Evolutionary conservation across 805 yeast genomes (phyloP).

Genomic region (Hanseniaspora singularis): DNA sequence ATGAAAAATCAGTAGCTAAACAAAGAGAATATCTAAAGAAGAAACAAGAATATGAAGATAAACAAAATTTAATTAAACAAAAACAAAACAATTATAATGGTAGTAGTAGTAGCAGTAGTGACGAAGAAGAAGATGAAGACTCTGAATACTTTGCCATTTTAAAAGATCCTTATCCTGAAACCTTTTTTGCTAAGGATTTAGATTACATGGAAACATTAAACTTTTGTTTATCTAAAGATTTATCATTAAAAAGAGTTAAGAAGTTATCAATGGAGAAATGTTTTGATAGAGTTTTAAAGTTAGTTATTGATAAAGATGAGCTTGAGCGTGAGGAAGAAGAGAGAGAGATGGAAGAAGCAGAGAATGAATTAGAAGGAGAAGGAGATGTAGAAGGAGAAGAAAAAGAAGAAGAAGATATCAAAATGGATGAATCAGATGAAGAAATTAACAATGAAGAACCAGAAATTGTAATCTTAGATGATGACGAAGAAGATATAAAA

Average conservation of each 20-base stretch:
- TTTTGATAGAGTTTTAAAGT: conserved; percentile 46
- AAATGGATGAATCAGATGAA: conserved; percentile 22
- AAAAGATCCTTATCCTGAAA: conserved; percentile 29
- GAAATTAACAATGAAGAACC: conserved; percentile 30
- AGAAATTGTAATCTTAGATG: conserved; percentile 1
- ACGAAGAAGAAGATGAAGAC: conserved; percentile 22
- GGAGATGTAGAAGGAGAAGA: conserved; percentile 18
- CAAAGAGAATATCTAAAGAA: conserved; percentile 26
- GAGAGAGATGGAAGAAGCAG: too few relatives aligned
- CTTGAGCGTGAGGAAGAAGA: conserved; percentile 20
- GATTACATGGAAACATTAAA: conserved; percentile 40
- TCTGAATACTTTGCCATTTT: conserved; percentile 17
- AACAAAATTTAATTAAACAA: conserved; percentile 25
- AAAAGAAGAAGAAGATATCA: conserved; percentile 21
- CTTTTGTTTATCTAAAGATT: conserved; percentile 53
- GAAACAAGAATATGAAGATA: conserved; percentile 20
- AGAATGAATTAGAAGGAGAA: conserved; percentile 40
- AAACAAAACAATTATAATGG: conserved; percentile 16
- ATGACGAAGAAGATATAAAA: background rate
- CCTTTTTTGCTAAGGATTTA: conserved; percentile 54
- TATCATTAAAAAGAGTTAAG: conserved; percentile 58
- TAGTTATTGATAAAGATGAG: conserved; percentile 36
- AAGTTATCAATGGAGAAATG: conserved; percentile 49
- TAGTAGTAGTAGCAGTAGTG: conserved; percentile 9
- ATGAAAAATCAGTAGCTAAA: conserved; percentile 42